Conservation (phyloP, 441 rosid species). For the Populus hybrid region DNA sequence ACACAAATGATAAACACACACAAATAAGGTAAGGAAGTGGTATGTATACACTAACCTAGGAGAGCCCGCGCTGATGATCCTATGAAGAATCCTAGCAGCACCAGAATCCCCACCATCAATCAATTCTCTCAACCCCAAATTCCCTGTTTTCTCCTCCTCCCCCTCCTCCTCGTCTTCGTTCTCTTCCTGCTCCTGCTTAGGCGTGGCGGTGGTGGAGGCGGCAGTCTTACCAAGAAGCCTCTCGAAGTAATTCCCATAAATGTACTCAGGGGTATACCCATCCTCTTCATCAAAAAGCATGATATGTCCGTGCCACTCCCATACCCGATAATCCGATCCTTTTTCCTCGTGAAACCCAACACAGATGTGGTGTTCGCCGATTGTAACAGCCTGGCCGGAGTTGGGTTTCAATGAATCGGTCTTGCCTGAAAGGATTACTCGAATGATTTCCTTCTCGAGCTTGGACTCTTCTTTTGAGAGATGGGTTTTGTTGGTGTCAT, state of each 20-base stretch:
- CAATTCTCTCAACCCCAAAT: constrained; percentile 72
- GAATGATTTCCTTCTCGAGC: constrained; percentile 78
- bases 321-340: constrained; percentile 76
- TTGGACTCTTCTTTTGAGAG: constrained; percentile 73
- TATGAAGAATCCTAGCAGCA: constrained; percentile 68
- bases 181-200: constrained; percentile 19
- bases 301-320: constrained; percentile 99
- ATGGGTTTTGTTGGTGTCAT: constrained; percentile 25
- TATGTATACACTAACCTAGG: constrained; percentile 38
- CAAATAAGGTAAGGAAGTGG: background rate
- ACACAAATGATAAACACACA: background rate
- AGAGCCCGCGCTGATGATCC: constrained; percentile 57
- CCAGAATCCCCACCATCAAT: constrained; percentile 50
- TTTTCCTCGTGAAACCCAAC: constrained; percentile 71
- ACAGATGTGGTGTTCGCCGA: constrained; percentile 80
- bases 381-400: constrained; percentile 76
- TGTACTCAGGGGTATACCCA: constrained; percentile 83
- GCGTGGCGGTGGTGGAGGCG: background rate
- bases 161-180: constrained; percentile 22
- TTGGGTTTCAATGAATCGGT: constrained; percentile 67
- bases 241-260: constrained; percentile 96
- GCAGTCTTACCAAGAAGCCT: constrained; percentile 52
- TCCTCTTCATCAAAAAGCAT: constrained; percentile 86
- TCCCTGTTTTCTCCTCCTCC: constrained; percentile 42
- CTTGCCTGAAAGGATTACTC: constrained; percentile 59